Evolutionary conservation across 441 rosid species (phyloP), one percentile per base, ranked within the genome.

Genomic region (Populus hybrid): DNA sequence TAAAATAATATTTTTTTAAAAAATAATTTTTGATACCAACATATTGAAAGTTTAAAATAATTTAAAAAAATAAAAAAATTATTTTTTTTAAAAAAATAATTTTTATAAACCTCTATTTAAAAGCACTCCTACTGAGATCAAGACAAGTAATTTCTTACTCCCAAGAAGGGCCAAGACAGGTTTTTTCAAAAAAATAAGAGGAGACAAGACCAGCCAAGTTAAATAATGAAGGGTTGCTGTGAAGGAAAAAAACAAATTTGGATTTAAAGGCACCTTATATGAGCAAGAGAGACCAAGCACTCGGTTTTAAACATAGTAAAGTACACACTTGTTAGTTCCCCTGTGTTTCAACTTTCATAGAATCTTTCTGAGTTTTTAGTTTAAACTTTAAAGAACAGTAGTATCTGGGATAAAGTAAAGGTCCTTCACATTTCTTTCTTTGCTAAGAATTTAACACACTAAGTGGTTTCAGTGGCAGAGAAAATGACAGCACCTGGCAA

Each of bases 401-500:
- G 21, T n/a, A 0, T 66, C 3, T 32, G 38, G 59, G 53, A 3
- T 38, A 16, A 11, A 70, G 66, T 38, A 16, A 11, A 70, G 66
- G 50, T 8, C 8, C 8, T 57, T 35, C 23, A 30, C 34, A 34
- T 46, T 69, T 61, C 57, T 61, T 23, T 34, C 12, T 34, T 36
- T n/a, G n/a, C 26, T 3, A 3, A 34, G 53, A 26, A 3, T 21
- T 32, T 24, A 76, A 59, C 59, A 69, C 72, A 63, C 70, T 28
- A 71, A 81, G 77, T 6, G 59, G 67, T 67, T 32, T 35, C 8
- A n/a, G 21, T n/a, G n/a, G 24, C 12, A 50, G 67, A 40, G 50
- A 70, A 73, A 78, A 85, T 86, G 86, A 76, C 81, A 76, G 83
- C 78, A 68, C 30, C 72, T 35, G 75, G 63, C 67, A 71, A 74